Evolutionary conservation across 1,284 basidiomycete genomes (phyloP), one percentile per base, ranked within the genome.

Genomic region (Sphaerobolus stellatus): DNA sequence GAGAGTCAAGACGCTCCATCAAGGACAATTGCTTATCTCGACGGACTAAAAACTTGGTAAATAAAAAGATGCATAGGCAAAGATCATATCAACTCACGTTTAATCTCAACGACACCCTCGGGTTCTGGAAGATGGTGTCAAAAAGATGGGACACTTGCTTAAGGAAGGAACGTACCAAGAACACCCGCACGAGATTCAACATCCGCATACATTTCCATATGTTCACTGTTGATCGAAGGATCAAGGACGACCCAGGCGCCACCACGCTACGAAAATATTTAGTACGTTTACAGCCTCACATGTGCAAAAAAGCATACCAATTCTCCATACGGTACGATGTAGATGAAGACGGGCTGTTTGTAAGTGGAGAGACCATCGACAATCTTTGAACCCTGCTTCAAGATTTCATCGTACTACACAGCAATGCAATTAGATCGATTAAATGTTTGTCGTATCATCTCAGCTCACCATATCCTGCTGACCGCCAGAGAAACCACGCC

Each of bases 121-220:
- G 97, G 93, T 71, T 99, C 97, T 48, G 54, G 29, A 40, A 18
- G 30, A 9, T 4, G 41, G 14, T 33, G 28, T 47, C n/a, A 48
- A 28, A 38, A 7, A 41, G 18, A 30, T 25, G n/a, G n/a, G n/a
- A n/a, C n/a, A n/a, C n/a, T n/a, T n/a, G n/a, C n/a, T n/a, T n/a
- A n/a, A 31, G 16, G 40, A 31, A 18, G 8, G n/a, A 14, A 60
- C 66, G 22, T 44, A 68, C 65, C 61, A 43, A 98, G 82, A 38
- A 99, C 94, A 81, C 97, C 97, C 56, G 94, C 97, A 56, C 97
- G 90, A 28, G 96, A 86, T 25, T 97, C 93, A 53, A 91, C 86
- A 69, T 99, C 97, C 41, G 96, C 96, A 71, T 93, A 97, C 94
- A 98, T 98, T 76, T 98, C 91, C 94, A 99, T 99, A 75, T 97